Evolutionary conservation across 2,329 filamentous ascomycete species (phyloP).

Genomic region (Ascocoryne sarcoides): DNA sequence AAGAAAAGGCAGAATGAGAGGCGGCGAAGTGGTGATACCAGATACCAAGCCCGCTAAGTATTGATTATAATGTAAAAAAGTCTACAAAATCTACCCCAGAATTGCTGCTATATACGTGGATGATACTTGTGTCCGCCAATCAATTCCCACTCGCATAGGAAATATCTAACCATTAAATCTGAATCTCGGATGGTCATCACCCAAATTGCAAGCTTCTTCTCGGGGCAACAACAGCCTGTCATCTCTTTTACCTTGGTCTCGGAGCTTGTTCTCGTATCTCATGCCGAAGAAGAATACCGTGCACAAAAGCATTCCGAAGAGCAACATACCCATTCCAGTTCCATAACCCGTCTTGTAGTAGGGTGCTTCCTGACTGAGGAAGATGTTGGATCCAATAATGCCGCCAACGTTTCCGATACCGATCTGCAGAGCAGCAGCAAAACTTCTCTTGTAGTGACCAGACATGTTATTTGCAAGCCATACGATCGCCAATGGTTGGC

Average conservation of each 20-base stretch:
- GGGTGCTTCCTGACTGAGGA: conserved; percentile 29
- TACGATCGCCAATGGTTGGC: conserved; percentile 31
- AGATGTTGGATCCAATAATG: conserved; percentile 33
- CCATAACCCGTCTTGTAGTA: conserved; percentile 32
- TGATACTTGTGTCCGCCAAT: neutral
- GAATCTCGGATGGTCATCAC: conserved; percentile 43
- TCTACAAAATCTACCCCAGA: neutral
- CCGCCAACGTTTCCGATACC: conserved; percentile 28
- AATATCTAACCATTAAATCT: conserved; percentile 27
- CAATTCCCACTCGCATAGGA: neutral
- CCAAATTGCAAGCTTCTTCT: conserved; percentile 36
- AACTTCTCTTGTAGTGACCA: conserved; percentile 23
- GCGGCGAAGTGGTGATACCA: neutral
- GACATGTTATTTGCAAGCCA: conserved; percentile 38
- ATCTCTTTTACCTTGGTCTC: conserved; percentile 40
- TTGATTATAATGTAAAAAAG: neutral
- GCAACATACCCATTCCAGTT: conserved; percentile 26
- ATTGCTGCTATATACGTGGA: neutral
- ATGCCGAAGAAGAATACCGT: conserved; percentile 18
- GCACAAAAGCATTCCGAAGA: conserved; percentile 6
- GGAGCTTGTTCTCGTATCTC: conserved; percentile 28
- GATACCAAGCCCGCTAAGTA: neutral
- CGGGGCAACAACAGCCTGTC: conserved; percentile 29
- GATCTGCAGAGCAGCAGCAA: conserved; percentile 25
- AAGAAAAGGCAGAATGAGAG: neutral